A percentile compares a stretch with the other conserved stretches of the same genome.
These are phyloP conservation scores for Oryza glaberrima DNA, from an alignment of 176 grass and related monocot species.

Conservation along the genomic window DNA sequence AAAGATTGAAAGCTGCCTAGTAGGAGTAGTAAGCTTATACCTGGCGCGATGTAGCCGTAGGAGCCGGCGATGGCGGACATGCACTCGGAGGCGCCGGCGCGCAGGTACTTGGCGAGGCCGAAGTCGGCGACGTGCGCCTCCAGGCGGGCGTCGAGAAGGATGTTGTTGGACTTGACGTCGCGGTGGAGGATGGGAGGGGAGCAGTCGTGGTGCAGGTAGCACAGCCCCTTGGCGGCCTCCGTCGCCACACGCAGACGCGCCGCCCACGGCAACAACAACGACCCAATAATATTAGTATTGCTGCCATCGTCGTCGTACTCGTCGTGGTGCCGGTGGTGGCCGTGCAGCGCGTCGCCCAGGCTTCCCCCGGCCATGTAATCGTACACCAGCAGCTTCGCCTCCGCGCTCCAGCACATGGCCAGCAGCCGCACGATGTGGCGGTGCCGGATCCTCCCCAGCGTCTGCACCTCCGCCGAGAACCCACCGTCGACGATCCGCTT, in stretches of 20 bases:
- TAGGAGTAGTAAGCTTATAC: constrained; percentile 9
- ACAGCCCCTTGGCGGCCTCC: constrained; percentile 76
- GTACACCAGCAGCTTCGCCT: constrained; percentile 72
- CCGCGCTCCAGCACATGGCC: constrained; percentile 48
- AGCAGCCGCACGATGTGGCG: constrained; percentile 77
- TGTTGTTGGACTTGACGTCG: constrained; percentile 90
- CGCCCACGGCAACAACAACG: constrained; percentile 41
- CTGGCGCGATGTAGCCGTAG: constrained; percentile 91
- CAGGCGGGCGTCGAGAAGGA: constrained; percentile 58
- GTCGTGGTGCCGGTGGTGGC: too few species aligned
- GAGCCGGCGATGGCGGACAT: constrained; percentile 88
- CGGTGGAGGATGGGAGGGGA: constrained; percentile 80
- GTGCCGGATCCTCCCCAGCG: constrained; percentile 76
- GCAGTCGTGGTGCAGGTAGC: constrained; percentile 90
- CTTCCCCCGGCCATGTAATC: constrained; percentile 82
- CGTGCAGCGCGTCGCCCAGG: constrained; percentile 71
- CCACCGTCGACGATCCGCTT: constrained; percentile 73
- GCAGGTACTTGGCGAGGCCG: constrained; percentile 76
- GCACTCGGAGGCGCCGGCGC: constrained; percentile 64
- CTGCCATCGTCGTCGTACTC: too few species aligned
- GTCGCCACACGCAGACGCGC: constrained; percentile 64
- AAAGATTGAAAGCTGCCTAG: too few species aligned
- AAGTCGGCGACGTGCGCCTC: constrained; percentile 88
- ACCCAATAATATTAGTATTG: too few species aligned
- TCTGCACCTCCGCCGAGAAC: constrained; percentile 78